These are phyloP conservation scores for Mortierella sp. DNA, from an alignment of 371 early-diverging fungal genomes.

Conservation along the genomic window DNA sequence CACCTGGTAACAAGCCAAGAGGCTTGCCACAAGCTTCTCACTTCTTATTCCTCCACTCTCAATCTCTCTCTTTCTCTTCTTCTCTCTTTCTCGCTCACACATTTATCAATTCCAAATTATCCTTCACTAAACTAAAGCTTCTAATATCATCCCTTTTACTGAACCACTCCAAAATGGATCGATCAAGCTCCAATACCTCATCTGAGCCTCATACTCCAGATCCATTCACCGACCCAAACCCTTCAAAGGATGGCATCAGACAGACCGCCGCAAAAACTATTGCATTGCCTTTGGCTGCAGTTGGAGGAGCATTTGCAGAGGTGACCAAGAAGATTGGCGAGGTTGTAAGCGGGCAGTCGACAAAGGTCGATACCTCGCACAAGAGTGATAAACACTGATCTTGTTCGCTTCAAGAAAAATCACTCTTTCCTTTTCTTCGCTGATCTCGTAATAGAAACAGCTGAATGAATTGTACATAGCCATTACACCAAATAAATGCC, in stretches of 20 bases:
- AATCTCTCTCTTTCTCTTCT: not conserved
- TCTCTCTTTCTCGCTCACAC: too few species aligned
- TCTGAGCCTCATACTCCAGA: conserved; percentile 36
- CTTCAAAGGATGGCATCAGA: conserved; percentile 18
- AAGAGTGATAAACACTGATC: conserved; percentile 22
- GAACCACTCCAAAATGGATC: conserved; percentile 6
- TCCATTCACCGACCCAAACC: conserved; percentile 52
- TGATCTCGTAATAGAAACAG: not conserved
- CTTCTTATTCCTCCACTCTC: not conserved
- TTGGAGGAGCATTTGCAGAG: conserved; percentile 46
- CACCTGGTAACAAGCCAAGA: too few species aligned
- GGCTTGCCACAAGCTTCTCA: too few species aligned
- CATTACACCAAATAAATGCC: too few species aligned
- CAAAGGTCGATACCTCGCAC: conserved; percentile 43
- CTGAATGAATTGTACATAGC: not conserved
- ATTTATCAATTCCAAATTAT: too few species aligned
- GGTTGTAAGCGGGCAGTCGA: conserved; percentile 35
- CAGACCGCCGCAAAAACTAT: conserved; percentile 41
- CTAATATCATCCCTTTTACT: not conserved
- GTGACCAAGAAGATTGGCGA: conserved; percentile 38
- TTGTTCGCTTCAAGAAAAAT: not conserved
- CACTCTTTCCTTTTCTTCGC: not conserved
- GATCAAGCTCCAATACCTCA: conserved; percentile 13
- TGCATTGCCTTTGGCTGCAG: conserved; percentile 45
- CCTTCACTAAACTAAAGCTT: not conserved